phyloP scores from a whole-genome alignment of 805 yeast species.

The Zygoascus tannicola region DNA sequence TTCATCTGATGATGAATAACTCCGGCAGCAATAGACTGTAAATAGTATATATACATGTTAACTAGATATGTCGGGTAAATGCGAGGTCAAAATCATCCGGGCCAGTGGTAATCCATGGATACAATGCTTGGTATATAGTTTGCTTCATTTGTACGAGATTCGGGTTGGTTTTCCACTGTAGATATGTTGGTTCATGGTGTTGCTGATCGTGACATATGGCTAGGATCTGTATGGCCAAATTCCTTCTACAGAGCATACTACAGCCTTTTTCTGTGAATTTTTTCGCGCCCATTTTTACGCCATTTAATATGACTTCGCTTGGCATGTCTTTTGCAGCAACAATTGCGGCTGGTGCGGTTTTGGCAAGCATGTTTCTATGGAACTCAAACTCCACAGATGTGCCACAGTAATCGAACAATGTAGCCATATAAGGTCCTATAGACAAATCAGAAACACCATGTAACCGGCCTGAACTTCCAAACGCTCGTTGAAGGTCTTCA shows the following conservation, averaged over 20 bases:
- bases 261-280: slow-evolving; percentile 12
- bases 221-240: slow-evolving; percentile 1
- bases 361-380: slow-evolving; percentile 3
- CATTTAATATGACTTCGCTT: slow-evolving; percentile 19
- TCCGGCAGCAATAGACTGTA: background rate
- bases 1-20: slow-evolving; percentile 12
- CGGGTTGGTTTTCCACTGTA: background rate
- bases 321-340: slow-evolving; percentile 5
- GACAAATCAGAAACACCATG: background rate
- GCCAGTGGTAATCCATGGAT: background rate
- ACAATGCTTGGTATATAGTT: slow-evolving; percentile 2
- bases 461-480: slow-evolving; percentile 14
- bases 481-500: slow-evolving; percentile 27
- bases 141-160: slow-evolving; percentile 6
- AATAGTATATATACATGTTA: background rate
- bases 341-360: slow-evolving; percentile 13
- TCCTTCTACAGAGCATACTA: slow-evolving; percentile 16
- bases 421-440: slow-evolving; percentile 1
- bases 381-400: slow-evolving; percentile 6
- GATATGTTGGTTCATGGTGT: background rate
- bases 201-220: background rate
- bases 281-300: slow-evolving; percentile 22
- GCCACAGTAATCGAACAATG: slow-evolving; percentile 3
- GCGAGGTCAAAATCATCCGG: background rate
- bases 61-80: slow-evolving; percentile 9